A percentile compares a stretch with the other conserved stretches of the same genome.
Conservation (phyloP, 805 yeast genomes). For the Candida coleopterorum region DNA sequence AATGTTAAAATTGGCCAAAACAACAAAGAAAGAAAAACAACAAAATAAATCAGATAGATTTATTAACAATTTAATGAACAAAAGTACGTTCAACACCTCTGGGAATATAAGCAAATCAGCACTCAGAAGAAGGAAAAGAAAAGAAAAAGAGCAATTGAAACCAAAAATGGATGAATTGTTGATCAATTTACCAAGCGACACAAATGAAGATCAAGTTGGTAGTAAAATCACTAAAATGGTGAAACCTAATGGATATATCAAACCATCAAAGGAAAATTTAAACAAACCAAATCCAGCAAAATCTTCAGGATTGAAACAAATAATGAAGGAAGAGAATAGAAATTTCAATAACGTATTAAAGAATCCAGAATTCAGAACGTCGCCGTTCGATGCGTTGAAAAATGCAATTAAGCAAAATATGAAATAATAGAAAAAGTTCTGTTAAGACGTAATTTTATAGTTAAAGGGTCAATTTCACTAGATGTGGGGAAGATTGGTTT, state of each 20-base stretch:
- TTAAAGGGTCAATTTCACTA: too few relatives aligned
- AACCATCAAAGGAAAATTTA: conserved; percentile 17
- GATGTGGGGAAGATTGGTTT: too few relatives aligned
- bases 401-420: conserved; percentile 40
- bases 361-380: conserved; percentile 48
- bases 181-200: conserved; percentile 38
- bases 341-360: conserved; percentile 56
- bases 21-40: conserved; percentile 51
- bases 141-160: conserved; percentile 55
- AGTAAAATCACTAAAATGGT: conserved; percentile 12
- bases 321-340: conserved; percentile 54
- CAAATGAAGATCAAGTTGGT: not conserved
- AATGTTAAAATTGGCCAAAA: conserved; percentile 48
- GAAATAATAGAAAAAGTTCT: too few relatives aligned
- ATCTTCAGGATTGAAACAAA: conserved; percentile 35
- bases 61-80: conserved; percentile 22
- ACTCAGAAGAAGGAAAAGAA: conserved; percentile 56
- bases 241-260: conserved; percentile 15
- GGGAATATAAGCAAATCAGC: conserved; percentile 62
- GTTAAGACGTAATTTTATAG: too few relatives aligned
- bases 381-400: conserved; percentile 64
- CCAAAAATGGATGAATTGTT: conserved; percentile 66
- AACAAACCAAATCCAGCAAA: conserved; percentile 51
- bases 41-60: conserved; percentile 34
- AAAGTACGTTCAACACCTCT: conserved; percentile 29